Conservation (phyloP, 2,329 filamentous ascomycete species). For the Fusarium agapanthi region DNA sequence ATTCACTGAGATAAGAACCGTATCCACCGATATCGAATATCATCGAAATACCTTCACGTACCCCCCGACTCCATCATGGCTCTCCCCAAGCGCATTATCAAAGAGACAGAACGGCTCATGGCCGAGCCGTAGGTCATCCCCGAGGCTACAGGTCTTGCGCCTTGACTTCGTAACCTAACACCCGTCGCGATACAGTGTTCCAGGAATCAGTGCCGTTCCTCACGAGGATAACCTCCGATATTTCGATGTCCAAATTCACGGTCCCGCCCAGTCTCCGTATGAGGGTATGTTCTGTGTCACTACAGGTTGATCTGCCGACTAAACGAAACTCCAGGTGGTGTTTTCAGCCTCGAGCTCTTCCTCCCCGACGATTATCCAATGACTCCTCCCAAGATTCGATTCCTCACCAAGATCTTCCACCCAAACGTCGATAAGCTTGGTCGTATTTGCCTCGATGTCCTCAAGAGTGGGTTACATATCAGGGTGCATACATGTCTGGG, state of each 20-base stretch:
- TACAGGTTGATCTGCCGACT: not conserved
- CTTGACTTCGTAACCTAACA: conserved; percentile 32
- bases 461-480: conserved; percentile 77
- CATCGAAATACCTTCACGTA: not conserved
- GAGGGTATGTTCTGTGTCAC: conserved; percentile 70
- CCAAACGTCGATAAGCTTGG: conserved; percentile 98
- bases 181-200: conserved; percentile 69
- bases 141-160: conserved; percentile 1
- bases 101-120: conserved; percentile 97
- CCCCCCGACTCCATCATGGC: conserved; percentile 62
- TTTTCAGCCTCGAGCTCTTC: conserved; percentile 98
- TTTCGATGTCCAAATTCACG: conserved; percentile 97
- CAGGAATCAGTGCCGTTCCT: conserved; percentile 93
- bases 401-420: conserved; percentile 99
- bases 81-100: conserved; percentile 95
- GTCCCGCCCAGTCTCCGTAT: conserved; percentile 90
- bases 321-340: conserved; percentile 62
- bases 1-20: not conserved
- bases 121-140: conserved; percentile 81
- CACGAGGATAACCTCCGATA: conserved; percentile 98
- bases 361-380: conserved; percentile 99
- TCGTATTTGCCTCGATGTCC: conserved; percentile 94
- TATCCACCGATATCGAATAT: not conserved
- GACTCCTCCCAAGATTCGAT: conserved; percentile 98
- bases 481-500: not conserved